These are phyloP conservation scores for Aspergillus sclerotiicarbonarius DNA, from an alignment of 495 filamentous ascomycete genomes.

Conservation along the genomic window DNA sequence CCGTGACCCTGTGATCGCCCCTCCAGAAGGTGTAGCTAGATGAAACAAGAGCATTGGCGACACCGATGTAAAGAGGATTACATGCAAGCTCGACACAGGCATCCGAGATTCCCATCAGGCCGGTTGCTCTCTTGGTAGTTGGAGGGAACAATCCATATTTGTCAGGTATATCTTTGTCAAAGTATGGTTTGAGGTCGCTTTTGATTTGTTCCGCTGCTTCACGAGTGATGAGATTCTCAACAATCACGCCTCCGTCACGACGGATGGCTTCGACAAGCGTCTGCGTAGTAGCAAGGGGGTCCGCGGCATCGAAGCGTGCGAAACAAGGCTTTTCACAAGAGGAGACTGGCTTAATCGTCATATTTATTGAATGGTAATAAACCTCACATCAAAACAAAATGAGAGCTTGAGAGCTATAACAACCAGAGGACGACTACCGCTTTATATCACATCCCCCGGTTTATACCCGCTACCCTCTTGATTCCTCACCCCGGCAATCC, in stretches of 20 bases:
- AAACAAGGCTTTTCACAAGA: not conserved
- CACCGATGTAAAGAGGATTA: constrained; percentile 24
- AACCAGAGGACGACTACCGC: too few species aligned
- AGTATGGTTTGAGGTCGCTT: constrained; percentile 23
- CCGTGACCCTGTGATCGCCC: constrained; percentile 24
- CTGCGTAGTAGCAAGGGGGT: constrained; percentile 10
- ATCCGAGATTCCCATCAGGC: constrained; percentile 28
- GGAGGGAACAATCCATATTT: constrained; percentile 28
- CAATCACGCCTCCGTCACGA: constrained; percentile 24
- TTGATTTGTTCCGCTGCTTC: constrained; percentile 24
- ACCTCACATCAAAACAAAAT: too few species aligned
- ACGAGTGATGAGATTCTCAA: constrained; percentile 23
- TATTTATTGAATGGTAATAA: too few species aligned
- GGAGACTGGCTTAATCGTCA: too few species aligned
- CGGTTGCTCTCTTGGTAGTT: constrained; percentile 30
- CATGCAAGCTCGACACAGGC: constrained; percentile 28
- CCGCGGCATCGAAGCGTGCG: constrained; percentile 12
- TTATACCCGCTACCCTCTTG: too few species aligned
- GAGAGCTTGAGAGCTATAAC: too few species aligned
- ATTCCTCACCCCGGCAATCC: too few species aligned
- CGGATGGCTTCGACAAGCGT: constrained; percentile 8
- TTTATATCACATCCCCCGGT: too few species aligned
- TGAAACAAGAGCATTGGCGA: constrained; percentile 26
- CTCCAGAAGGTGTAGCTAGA: constrained; percentile 23
- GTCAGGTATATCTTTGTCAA: constrained; percentile 25